Conservation (phyloP, 805 yeast species). For the Diddensiella caesifluorescens region DNA sequence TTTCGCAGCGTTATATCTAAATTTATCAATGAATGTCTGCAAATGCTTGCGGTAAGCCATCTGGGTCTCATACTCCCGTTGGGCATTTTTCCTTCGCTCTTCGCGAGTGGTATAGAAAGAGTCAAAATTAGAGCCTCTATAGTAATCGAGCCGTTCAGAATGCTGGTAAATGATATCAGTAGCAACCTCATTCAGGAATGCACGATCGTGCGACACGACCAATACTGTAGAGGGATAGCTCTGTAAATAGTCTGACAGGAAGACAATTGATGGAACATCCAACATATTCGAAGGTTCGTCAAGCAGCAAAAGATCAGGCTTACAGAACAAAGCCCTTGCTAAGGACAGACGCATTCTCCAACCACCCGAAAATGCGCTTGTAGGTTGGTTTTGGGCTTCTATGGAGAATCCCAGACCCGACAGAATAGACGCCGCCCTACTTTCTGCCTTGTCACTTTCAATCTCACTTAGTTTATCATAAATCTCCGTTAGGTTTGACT, state of each 20-base stretch:
- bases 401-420: conserved; percentile 90
- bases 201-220: conserved; percentile 96
- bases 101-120: conserved; percentile 88
- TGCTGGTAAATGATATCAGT: conserved; percentile 98
- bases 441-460: conserved; percentile 97
- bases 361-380: conserved; percentile 97
- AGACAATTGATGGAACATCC: conserved; percentile 98
- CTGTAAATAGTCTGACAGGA: conserved; percentile 82
- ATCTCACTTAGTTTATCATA: conserved; percentile 80
- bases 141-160: conserved; percentile 92
- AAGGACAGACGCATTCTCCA: conserved; percentile 99
- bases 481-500: conserved; percentile 68
- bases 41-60: conserved; percentile 92
- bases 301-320: conserved; percentile 84
- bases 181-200: conserved; percentile 95
- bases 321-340: conserved; percentile 96
- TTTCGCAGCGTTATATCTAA: conserved; percentile 95
- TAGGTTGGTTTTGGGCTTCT: conserved; percentile 75
- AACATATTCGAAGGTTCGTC: conserved; percentile 99
- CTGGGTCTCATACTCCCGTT: conserved; percentile 94
- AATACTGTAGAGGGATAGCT: conserved; percentile 87
- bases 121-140: conserved; percentile 86
- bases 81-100: conserved; percentile 88
- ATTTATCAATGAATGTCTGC: conserved; percentile 92
- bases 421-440: conserved; percentile 90